A percentile compares a stretch with the other conserved stretches of the same genome.
These are phyloP conservation scores for Eremothecium cymbalariae DNA, from an alignment of 1,139 yeast genomes.

Conservation along the genomic window DNA sequence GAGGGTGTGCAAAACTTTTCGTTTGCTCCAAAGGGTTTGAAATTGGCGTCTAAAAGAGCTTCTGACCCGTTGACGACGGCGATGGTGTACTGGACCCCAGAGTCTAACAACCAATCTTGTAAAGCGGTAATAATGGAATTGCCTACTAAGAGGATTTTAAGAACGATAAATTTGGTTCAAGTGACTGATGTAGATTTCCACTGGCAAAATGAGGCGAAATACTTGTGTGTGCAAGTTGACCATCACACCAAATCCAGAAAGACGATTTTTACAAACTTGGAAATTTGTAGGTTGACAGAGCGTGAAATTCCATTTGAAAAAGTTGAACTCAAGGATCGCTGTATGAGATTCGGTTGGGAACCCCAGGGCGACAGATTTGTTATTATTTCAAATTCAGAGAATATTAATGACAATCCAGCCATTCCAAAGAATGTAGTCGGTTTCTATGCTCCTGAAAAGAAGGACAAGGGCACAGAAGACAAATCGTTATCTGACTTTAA, in stretches of 20 bases:
- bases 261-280: constrained; percentile 84
- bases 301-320: constrained; percentile 93
- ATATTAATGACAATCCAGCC: constrained; percentile 55
- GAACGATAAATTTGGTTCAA: constrained; percentile 91
- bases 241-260: constrained; percentile 95
- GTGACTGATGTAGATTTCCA: constrained; percentile 85
- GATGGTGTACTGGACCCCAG: constrained; percentile 96
- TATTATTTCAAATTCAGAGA: constrained; percentile 57
- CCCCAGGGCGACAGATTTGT: constrained; percentile 85
- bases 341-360: constrained; percentile 90
- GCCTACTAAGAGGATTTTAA: constrained; percentile 72
- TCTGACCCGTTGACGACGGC: constrained; percentile 43
- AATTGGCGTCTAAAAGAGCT: constrained; percentile 48
- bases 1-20: constrained; percentile 88
- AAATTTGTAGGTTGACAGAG: constrained; percentile 80
- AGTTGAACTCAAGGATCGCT: constrained; percentile 84
- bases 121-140: constrained; percentile 88
- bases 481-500: constrained; percentile 34
- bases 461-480: constrained; percentile 28
- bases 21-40: constrained; percentile 86
- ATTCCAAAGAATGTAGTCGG: constrained; percentile 64
- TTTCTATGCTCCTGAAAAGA: constrained; percentile 72
- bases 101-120: constrained; percentile 84
- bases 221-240: constrained; percentile 88
- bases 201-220: constrained; percentile 89